phyloP scores from a whole-genome alignment of 1,139 yeast genomes.

The Torulaspora globosa region DNA sequence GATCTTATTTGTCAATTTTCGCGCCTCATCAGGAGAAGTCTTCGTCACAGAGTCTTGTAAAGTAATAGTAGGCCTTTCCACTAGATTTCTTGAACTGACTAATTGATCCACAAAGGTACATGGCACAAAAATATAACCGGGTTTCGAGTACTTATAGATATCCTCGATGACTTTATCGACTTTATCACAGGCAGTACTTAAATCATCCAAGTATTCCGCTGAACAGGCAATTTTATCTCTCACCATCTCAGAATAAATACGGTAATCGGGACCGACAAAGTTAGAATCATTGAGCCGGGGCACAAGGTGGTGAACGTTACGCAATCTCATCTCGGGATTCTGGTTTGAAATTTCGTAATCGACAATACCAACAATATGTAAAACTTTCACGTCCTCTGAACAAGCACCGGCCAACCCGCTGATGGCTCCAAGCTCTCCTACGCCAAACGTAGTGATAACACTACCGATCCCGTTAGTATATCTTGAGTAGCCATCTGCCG shows the following conservation, averaged over 20 bases:
- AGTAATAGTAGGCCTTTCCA: constrained; percentile 34
- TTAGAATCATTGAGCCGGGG: constrained; percentile 53
- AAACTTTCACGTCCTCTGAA: constrained; percentile 59
- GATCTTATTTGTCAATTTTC: constrained; percentile 45
- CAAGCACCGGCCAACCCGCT: constrained; percentile 66
- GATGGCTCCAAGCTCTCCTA: constrained; percentile 66
- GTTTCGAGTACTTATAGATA: constrained; percentile 57
- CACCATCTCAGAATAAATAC: constrained; percentile 59
- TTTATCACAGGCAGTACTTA: constrained; percentile 47
- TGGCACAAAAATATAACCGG: constrained; percentile 78
- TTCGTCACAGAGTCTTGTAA: constrained; percentile 26
- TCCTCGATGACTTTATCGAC: constrained; percentile 61
- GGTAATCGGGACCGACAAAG: constrained; percentile 52
- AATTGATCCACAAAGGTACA: constrained; percentile 55
- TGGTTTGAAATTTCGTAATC: constrained; percentile 34
- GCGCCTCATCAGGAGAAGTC: constrained; percentile 37
- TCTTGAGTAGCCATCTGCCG: constrained; percentile 60
- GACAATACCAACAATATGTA: constrained; percentile 66
- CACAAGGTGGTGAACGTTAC: constrained; percentile 68
- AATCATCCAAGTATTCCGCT: constrained; percentile 51
- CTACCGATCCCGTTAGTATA: constrained; percentile 56
- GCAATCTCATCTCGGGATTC: constrained; percentile 37
- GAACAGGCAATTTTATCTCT: constrained; percentile 55
- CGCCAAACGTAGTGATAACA: constrained; percentile 64
- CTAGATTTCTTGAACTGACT: constrained; percentile 41